These are phyloP conservation scores for Fusarium sp. DNA, from an alignment of 2,329 filamentous ascomycete genomes.

Conservation along the genomic window DNA sequence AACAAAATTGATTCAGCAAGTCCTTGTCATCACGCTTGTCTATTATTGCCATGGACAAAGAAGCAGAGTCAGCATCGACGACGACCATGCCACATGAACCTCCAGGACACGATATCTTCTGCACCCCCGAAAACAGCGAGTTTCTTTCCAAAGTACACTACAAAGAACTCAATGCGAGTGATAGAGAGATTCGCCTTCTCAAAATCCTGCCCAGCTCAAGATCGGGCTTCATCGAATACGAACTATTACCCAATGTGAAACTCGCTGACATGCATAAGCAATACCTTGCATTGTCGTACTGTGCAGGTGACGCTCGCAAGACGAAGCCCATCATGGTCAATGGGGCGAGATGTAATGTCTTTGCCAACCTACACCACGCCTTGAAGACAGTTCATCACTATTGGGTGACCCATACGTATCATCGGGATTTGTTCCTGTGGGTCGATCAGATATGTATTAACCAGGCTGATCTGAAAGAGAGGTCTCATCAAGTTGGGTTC, in stretches of 20 bases:
- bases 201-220: rapidly evolving
- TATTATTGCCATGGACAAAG: background rate
- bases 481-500: background rate
- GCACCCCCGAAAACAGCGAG: constrained; percentile 7
- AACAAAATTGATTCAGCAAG: rapidly evolving
- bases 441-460: background rate
- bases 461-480: background rate
- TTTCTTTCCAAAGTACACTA: background rate
- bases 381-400: background rate
- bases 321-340: background rate
- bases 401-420: background rate
- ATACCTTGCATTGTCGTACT: background rate
- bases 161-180: rapidly evolving
- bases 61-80: rapidly evolving
- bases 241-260: background rate
- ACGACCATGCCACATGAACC: rapidly evolving
- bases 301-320: background rate
- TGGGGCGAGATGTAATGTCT: background rate
- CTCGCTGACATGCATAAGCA: background rate
- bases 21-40: rapidly evolving
- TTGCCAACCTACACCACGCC: background rate
- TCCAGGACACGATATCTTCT: constrained; percentile 19
- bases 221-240: background rate
- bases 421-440: background rate
- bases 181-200: background rate